A percentile compares a stretch with the other conserved stretches of the same genome.
phyloP scores from a whole-genome alignment of 2,329 filamentous ascomycete species.

The Colletotrichum coccodes region DNA sequence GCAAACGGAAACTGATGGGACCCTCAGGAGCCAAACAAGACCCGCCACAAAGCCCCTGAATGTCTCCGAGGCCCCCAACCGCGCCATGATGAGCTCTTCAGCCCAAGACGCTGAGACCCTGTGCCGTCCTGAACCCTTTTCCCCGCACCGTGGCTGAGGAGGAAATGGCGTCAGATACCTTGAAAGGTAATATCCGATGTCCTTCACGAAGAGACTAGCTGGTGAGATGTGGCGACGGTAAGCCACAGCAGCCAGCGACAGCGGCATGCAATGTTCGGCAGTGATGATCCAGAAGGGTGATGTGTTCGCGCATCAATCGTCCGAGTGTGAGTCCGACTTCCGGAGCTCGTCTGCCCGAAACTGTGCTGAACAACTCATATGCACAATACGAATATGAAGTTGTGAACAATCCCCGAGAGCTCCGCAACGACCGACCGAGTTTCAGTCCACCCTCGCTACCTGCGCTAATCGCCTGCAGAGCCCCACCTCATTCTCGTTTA shows the following conservation, averaged over 20 bases:
- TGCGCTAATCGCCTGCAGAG: not conserved
- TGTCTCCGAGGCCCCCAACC: not conserved
- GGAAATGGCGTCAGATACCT: slow-evolving; percentile 4
- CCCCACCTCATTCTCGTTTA: not conserved
- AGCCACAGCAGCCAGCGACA: not conserved
- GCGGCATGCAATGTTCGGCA: not conserved
- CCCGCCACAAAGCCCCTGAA: slow-evolving; percentile 7
- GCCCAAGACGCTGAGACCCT: slow-evolving; percentile 2
- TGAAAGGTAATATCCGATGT: slow-evolving; percentile 14
- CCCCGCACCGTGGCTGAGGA: slow-evolving; percentile 21
- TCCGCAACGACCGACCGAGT: not conserved
- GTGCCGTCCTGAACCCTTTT: not conserved
- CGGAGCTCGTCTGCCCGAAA: not conserved
- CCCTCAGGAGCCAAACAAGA: not conserved
- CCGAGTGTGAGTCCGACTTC: not conserved
- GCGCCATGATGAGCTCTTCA: slow-evolving; percentile 10
- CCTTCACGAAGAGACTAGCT: not conserved
- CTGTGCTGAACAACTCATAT: not conserved
- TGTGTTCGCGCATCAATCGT: not conserved
- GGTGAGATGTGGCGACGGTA: not conserved
- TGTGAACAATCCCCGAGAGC: not conserved
- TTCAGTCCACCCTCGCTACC: not conserved
- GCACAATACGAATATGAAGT: not conserved
- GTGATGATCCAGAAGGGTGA: not conserved
- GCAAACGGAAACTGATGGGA: not conserved